Evolutionary conservation across 306 rosid species (phyloP), one percentile per base, ranked within the genome.

Genomic region (Casuarina glauca): DNA sequence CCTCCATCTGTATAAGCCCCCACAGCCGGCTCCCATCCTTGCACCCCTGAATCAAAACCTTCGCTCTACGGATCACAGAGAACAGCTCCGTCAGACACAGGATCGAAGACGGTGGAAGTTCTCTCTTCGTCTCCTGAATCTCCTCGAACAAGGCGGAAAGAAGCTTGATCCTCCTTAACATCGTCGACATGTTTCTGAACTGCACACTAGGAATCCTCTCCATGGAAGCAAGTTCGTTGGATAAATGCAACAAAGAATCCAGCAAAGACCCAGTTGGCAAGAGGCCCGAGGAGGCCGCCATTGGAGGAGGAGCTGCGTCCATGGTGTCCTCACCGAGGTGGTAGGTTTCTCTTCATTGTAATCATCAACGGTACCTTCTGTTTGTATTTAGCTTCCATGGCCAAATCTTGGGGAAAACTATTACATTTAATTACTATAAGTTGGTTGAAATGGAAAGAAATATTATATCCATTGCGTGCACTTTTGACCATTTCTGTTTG

Each of bases 1-100:
- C 45, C 74, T 95, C 88, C 3, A 87, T 81, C 77, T 91, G 93
- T 19, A 91, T 73, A 19, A 95, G 85, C 39, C 91, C 80, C 98
- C 98, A 92, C 36, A 92, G 86, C 46, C 84, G 80, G 89, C 98
- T 91, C 51, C 91, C 86, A 64, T 91, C 97, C 72, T 81, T 84
- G 78, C 93, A 88, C 8, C 76, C 86, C 87, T 89, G 93, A 51
- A 89, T 95, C 82, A 92, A 82, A 78, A 74, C 20, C 82, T 89
- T 89, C 66, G 74, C 90, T 80, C 95, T 87, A 71, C 88, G 83
- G 20, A 95, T 89, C 82, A 92, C 97, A 3, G 90, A 87, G 83
- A 89, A 91, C 68, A 95, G 91, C 79, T 95, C 98, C 0, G 97
- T 88, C 81, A 95, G 89, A 57, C 97, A 95, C 2, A 95, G 87